Base-by-base conservation (phyloP, 176 grass and related monocot genomes). In the Oryza brachyantha region DNA sequence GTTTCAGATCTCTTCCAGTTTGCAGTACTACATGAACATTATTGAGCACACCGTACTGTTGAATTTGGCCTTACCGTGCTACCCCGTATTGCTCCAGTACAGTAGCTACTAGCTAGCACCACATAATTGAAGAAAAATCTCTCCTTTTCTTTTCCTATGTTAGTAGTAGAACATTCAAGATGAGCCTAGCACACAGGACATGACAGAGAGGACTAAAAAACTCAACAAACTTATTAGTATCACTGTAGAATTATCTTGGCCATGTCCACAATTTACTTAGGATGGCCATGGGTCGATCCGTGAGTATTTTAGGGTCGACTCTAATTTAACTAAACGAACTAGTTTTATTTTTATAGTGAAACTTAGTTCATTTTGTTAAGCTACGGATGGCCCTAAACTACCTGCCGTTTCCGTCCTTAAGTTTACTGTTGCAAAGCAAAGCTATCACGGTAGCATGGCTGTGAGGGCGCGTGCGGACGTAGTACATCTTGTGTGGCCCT, bases 371-470 rank as follows among this genome's bases (percentile, higher is more conserved):
- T n/a, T n/a, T n/a, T n/a, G n/a, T n/a, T n/a, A n/a, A n/a, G n/a
- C n/a, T n/a, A n/a, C n/a, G n/a, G n/a, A n/a, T n/a, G n/a, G n/a
- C n/a, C n/a, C n/a, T n/a, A n/a, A n/a, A n/a, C n/a, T n/a, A n/a
- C n/a, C n/a, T n/a, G n/a, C n/a, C n/a, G n/a, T n/a, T n/a, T n/a
- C n/a, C n/a, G n/a, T n/a, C n/a, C n/a, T n/a, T n/a, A n/a, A n/a
- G n/a, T n/a, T n/a, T 75, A 81, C 84, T 50, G 84, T 58, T n/a
- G 37, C 68, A 46, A n/a, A n/a, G n/a, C n/a, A n/a, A n/a, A 28
- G 50, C 28, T 7, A 38, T 70, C 72, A 66, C 10, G 17, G 69
- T 79, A 27, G 29, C 2, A 27, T 63, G 12, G 29, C 35, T 17
- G 73, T 52, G 27, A 4, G 3, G 39, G 73, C 58, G 14, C 42